Base-by-base conservation (phyloP, 2,329 filamentous ascomycete species). In the Graphilbum fragrans region DNA sequence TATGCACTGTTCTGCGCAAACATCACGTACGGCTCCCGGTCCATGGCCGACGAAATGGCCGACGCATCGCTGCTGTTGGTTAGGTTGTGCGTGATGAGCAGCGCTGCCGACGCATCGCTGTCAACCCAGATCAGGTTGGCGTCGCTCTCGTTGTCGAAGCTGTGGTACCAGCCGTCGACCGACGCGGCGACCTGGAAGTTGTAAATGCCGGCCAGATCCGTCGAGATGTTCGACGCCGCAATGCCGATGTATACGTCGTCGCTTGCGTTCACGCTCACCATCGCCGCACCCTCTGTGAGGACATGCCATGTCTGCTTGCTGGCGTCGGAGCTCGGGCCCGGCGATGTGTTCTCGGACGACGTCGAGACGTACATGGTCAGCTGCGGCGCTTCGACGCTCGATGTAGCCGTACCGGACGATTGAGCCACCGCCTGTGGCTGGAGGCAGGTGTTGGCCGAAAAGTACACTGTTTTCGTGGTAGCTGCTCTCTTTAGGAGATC, bases 361-460 rank as follows among this genome's bases (percentile, higher is more conserved):
- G 66, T 77, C 3, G 87, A 93, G 37, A 94, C 67, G 53, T 82
- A 94, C 10, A 96, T 63, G 12, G 74, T 73, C 39, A 96, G 70
- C 52, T 94, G 87, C 1, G 83, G 81, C 12, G 83, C 73, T 14
- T 61, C 58, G 39, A 62, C 52, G 3, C 53, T 53, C 1, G 62
- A 65, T 20, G 65, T 62, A 3, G 32, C 21, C n/a, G 41, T 17
- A 21, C 18, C 35, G 1, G 35, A 23, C 17, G 31, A 3, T 11
- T 64, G 61, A 2, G 64, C 64, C 9, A 61, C 73, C 33, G 69
- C 65, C 18, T 61, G 56, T 12, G 90, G 92, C 52, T 93, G 86
- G 21, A 75, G 60, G 59, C 92, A 98, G 1, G 85, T 88, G 50
- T 87, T 96, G 35, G 87, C 77, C 2, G 87, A 87, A 41, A 98